Conservation (phyloP, 108 stramenopile species). For the Aurantiochytrium sp. region DNA sequence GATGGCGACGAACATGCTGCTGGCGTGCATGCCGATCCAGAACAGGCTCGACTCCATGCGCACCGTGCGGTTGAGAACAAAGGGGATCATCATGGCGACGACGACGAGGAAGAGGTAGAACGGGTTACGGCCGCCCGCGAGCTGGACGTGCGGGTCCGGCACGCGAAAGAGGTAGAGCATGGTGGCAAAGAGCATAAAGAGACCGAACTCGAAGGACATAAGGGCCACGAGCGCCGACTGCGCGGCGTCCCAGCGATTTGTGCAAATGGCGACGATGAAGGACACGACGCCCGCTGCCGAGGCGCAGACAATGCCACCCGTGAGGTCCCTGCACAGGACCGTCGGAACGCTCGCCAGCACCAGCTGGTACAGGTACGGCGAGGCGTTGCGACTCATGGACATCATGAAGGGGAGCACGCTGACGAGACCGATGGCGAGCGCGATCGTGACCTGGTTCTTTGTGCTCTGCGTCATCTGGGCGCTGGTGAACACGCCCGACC, state of each 20-base stretch:
- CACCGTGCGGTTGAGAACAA: background rate
- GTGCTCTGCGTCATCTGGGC: background rate
- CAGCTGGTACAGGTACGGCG: slow-evolving; percentile 16
- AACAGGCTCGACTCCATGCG: background rate
- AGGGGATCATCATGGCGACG: background rate
- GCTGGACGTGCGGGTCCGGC: slow-evolving; percentile 4
- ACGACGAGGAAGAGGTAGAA: background rate
- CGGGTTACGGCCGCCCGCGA: background rate
- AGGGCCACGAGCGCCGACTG: background rate
- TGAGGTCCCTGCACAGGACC: slow-evolving; percentile 19
- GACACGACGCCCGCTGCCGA: no score
- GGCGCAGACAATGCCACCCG: background rate
- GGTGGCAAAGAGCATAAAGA: slow-evolving; percentile 3
- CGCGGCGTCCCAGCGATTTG: background rate
- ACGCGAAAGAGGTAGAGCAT: slow-evolving; percentile 21
- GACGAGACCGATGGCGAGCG: background rate
- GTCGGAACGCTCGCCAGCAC: background rate
- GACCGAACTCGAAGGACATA: background rate
- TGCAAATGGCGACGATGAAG: background rate
- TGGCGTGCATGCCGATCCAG: background rate
- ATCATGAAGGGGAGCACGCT: background rate
- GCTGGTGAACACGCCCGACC: slow-evolving; percentile 5
- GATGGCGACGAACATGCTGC: background rate
- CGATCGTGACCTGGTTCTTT: background rate
- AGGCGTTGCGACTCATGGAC: slow-evolving; percentile 27